Conservation (phyloP, 257 asterid genomes). For the Gentiana straminea region DNA sequence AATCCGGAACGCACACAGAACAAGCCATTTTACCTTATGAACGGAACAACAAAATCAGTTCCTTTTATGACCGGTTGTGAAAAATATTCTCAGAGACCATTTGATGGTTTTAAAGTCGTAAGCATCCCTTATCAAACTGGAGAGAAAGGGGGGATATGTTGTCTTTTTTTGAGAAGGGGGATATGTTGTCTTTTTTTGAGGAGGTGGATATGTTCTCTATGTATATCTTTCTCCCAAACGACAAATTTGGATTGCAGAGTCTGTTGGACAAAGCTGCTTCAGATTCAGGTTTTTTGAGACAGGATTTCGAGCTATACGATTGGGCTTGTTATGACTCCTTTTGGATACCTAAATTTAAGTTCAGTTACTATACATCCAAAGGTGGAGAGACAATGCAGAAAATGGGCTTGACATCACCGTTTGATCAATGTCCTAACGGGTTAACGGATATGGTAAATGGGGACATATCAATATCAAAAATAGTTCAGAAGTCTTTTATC, state of each 20-base stretch:
- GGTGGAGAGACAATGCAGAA: not conserved
- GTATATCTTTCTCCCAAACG: constrained; percentile 13
- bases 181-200: too few species aligned
- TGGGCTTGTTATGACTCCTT: not conserved
- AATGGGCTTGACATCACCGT: constrained; percentile 7
- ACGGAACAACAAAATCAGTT: constrained; percentile 6
- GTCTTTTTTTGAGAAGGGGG: too few species aligned
- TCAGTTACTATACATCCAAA: not conserved
- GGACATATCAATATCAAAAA: not conserved
- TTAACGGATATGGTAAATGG: not conserved
- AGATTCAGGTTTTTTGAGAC: not conserved
- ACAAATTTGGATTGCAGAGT: constrained; percentile 6
- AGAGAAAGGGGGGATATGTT: not conserved
- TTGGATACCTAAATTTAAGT: constrained; percentile 17
- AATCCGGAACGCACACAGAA: not conserved
- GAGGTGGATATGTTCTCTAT: not conserved
- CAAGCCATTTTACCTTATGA: constrained; percentile 8
- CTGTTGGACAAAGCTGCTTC: constrained; percentile 7
- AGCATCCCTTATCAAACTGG: constrained; percentile 10
- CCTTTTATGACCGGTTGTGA: constrained; percentile 18
- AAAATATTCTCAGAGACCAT: constrained; percentile 1
- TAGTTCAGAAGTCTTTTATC: constrained; percentile 7
- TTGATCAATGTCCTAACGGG: not conserved
- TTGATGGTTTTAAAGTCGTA: constrained; percentile 10
- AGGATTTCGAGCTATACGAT: not conserved